Evolutionary conservation across 768 basidiomycete species (phyloP).

Genomic region (Kwoniella bestiolae): DNA sequence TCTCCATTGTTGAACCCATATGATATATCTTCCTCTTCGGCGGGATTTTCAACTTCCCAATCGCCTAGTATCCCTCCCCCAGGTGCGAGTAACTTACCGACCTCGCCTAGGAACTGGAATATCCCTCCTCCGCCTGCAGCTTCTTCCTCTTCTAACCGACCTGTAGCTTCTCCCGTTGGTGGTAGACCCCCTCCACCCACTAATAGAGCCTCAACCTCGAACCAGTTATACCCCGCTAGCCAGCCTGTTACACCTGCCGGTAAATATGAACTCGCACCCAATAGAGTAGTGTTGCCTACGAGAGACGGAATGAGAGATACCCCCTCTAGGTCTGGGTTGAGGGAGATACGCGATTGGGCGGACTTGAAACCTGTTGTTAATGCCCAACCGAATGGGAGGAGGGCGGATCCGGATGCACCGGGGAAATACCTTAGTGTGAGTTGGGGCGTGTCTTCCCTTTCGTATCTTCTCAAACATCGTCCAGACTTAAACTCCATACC

Average conservation of each 20-base stretch:
- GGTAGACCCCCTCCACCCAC: conserved; percentile 17
- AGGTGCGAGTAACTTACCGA: neutral
- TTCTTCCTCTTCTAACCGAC: conserved; percentile 18
- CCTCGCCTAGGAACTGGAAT: conserved; percentile 13
- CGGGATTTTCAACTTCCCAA: conserved; percentile 3
- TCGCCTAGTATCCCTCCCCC: conserved; percentile 17
- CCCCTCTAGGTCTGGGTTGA: conserved; percentile 64
- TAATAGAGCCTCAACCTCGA: conserved; percentile 4
- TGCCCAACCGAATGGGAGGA: conserved; percentile 66
- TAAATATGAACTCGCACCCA: conserved; percentile 41
- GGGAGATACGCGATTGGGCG: conserved; percentile 72
- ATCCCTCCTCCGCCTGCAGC: conserved; percentile 10
- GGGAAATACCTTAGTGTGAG: conserved; percentile 82
- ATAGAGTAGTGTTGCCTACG: conserved; percentile 21
- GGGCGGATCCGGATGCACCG: conserved; percentile 69
- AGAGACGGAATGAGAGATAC: conserved; percentile 38
- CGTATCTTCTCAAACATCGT: too few species aligned
- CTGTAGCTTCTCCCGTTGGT: conserved; percentile 19
- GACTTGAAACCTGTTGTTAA: conserved; percentile 80
- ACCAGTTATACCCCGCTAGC: conserved; percentile 41
- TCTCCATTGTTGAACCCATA: conserved; percentile 45
- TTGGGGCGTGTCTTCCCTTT: too few species aligned
- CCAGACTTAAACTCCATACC: too few species aligned
- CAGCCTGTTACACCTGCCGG: conserved; percentile 43
- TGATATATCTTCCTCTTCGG: conserved; percentile 26